Conservation (phyloP, 768 basidiomycete species). For the Amanita pseudoporphyria region DNA sequence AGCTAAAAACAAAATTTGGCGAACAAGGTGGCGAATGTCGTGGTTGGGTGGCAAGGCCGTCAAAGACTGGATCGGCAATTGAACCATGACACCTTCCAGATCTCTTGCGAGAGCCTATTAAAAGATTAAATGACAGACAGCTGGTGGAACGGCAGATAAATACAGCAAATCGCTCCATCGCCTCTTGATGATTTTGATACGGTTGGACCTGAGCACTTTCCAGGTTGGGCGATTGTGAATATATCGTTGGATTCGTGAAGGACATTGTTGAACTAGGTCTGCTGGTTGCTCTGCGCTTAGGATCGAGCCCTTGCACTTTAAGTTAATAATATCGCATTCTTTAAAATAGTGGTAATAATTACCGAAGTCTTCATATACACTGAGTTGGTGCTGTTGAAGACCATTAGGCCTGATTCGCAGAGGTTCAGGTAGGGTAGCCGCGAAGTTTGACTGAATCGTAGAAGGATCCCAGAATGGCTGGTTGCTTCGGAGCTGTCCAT, state of each 20-base stretch:
- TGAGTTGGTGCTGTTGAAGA: constrained; percentile 69
- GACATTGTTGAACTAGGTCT: constrained; percentile 66
- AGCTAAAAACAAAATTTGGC: constrained; percentile 77
- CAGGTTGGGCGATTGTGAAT: constrained; percentile 53
- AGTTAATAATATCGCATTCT: constrained; percentile 2
- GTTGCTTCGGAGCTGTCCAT: constrained; percentile 43
- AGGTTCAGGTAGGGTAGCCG: constrained; percentile 73
- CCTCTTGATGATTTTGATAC: constrained; percentile 64
- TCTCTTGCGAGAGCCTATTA: constrained; percentile 40
- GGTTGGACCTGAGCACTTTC: constrained; percentile 37
- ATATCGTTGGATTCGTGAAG: constrained; percentile 42
- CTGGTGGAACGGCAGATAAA: neutral
- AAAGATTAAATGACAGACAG: constrained; percentile 5
- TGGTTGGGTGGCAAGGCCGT: constrained; percentile 70
- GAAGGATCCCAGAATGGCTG: constrained; percentile 88
- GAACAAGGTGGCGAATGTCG: constrained; percentile 77
- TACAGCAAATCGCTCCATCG: constrained; percentile 78
- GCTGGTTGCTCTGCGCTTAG: constrained; percentile 48
- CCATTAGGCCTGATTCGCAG: constrained; percentile 79
- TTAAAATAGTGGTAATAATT: constrained; percentile 8
- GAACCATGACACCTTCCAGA: constrained; percentile 70
- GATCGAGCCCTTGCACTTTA: constrained; percentile 29
- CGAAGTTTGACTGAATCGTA: constrained; percentile 61
- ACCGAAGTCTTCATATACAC: constrained; percentile 97
- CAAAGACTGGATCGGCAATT: constrained; percentile 65